These are phyloP conservation scores for Acacia acuminata DNA, from an alignment of 306 rosid genomes.

Conservation along the genomic window DNA sequence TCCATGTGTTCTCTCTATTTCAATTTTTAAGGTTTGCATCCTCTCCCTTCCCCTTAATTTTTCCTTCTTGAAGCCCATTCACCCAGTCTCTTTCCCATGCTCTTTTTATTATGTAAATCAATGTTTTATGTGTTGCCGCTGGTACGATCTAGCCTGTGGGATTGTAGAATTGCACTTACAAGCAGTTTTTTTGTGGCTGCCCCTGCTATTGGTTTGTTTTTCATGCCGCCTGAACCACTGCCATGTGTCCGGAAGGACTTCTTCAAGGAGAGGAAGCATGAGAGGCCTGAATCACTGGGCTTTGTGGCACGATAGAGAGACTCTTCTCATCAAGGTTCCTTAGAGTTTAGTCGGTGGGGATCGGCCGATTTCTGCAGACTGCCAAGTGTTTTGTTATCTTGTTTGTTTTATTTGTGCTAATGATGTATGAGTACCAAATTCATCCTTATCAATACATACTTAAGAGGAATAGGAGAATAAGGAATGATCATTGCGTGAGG, in stretches of 20 bases:
- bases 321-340: constrained; percentile 69
- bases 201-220: constrained; percentile 79
- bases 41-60: no score
- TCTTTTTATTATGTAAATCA: no score
- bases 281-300: constrained; percentile 78
- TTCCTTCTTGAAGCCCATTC: no score
- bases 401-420: not conserved
- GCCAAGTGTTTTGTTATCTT: constrained; percentile 49
- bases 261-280: constrained; percentile 98
- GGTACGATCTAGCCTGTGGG: constrained; percentile 33
- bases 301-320: constrained; percentile 91
- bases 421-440: not conserved
- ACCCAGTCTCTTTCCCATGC: no score
- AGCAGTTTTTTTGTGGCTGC: constrained; percentile 47
- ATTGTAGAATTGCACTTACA: constrained; percentile 8
- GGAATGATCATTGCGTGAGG: constrained; percentile 21
- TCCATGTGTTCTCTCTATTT: no score
- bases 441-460: no score
- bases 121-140: not conserved
- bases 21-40: no score
- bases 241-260: constrained; percentile 98
- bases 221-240: constrained; percentile 99
- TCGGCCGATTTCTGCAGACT: constrained; percentile 81
- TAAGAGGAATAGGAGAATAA: no score
- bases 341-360: constrained; percentile 82